Percentiles rank a stretch among this genome's conserved stretches.
Evolutionary conservation across 148 eudicot genomes (phyloP).

Genomic region (Rheum nobile): DNA sequence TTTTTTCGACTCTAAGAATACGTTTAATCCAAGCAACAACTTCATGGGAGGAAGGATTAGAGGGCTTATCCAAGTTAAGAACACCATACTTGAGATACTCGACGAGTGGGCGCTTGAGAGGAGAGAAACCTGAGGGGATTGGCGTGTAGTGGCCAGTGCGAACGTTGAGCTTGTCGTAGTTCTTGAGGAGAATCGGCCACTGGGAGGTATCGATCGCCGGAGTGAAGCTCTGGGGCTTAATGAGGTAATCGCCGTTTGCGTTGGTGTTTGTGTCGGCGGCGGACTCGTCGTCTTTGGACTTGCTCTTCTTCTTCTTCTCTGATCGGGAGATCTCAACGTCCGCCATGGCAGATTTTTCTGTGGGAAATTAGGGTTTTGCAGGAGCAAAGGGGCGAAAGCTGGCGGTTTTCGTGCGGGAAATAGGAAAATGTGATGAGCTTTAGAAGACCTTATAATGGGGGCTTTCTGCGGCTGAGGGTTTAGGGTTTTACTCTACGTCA

Average conservation of each 20-base stretch:
- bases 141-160: slow-evolving; percentile 94
- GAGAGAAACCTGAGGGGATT: slow-evolving; percentile 67
- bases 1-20: slow-evolving; percentile 68
- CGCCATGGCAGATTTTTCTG: slow-evolving; percentile 27
- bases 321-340: slow-evolving; percentile 35
- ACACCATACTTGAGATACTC: slow-evolving; percentile 76
- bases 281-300: slow-evolving; percentile 10
- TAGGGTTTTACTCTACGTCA: slow-evolving; percentile 23
- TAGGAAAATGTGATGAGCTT: background rate
- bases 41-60: slow-evolving; percentile 87
- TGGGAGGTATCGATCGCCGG: slow-evolving; percentile 61
- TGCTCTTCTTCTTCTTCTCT: slow-evolving; percentile 49
- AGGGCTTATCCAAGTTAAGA: slow-evolving; percentile 77
- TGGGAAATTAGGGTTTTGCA: background rate
- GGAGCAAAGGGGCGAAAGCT: background rate
- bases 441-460: background rate
- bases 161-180: slow-evolving; percentile 66
- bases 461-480: slow-evolving; percentile 10
- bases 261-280: background rate
- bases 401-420: background rate
- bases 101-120: slow-evolving; percentile 52
- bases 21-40: slow-evolving; percentile 97
- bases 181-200: slow-evolving; percentile 91
- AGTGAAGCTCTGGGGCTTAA: slow-evolving; percentile 64
- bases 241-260: slow-evolving; percentile 24